Conservation (phyloP, 1,284 basidiomycete species). For the Xerocomus tenax region DNA sequence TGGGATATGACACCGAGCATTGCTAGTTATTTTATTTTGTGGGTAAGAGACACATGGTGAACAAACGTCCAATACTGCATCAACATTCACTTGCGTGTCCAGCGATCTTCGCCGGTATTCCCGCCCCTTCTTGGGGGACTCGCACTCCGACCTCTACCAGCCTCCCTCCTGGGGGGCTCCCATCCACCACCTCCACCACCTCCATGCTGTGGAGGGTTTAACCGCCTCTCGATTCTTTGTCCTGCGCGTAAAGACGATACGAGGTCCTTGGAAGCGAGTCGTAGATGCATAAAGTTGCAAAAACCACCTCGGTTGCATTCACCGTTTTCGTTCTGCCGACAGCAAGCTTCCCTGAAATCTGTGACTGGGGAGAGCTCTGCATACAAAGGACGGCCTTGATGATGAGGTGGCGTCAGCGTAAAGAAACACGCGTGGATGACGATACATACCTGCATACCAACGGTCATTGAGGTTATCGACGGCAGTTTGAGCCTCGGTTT, state of each 20-base stretch:
- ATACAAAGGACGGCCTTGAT: constrained; percentile 82
- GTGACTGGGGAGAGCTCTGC: constrained; percentile 98
- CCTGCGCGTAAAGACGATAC: constrained; percentile 72
- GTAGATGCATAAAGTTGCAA: constrained; percentile 99
- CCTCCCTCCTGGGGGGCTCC: constrained; percentile 65
- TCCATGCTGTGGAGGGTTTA: constrained; percentile 56
- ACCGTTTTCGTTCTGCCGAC: constrained; percentile 94
- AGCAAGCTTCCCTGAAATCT: constrained; percentile 98
- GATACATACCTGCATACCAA: constrained; percentile 86
- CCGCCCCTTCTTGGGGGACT: constrained; percentile 57
- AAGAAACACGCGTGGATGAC: background rate
- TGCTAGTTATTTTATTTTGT: background rate
- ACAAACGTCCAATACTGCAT: background rate
- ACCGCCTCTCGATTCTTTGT: constrained; percentile 73
- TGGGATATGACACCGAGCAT: background rate
- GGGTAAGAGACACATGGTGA: background rate
- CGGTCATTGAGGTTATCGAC: constrained; percentile 91
- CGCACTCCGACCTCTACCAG: constrained; percentile 58
- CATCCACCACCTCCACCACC: constrained; percentile 67
- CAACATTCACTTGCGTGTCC: constrained; percentile 49
- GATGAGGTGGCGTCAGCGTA: constrained; percentile 4
- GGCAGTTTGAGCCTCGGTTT: constrained; percentile 91
- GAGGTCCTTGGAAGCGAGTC: constrained; percentile 75
- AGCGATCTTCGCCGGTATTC: constrained; percentile 65
- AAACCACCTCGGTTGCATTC: constrained; percentile 94